Conservation (phyloP, 805 yeast species). For the Ogataea henricii region DNA sequence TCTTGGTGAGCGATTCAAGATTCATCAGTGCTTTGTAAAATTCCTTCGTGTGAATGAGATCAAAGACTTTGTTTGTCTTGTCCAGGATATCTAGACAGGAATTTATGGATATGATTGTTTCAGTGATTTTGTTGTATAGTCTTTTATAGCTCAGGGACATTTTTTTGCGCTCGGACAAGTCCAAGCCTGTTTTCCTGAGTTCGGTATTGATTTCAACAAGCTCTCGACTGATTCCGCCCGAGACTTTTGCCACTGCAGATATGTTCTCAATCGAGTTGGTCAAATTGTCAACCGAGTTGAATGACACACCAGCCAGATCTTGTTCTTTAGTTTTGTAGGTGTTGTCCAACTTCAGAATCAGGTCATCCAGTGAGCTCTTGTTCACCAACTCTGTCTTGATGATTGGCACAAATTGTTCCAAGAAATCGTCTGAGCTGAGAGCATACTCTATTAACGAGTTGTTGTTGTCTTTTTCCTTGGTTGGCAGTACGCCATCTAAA, state of each 20-base stretch:
- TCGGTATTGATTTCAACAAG: conserved; percentile 57
- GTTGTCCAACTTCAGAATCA: conserved; percentile 56
- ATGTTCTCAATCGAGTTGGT: conserved; percentile 63
- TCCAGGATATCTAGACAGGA: conserved; percentile 81
- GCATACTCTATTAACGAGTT: conserved; percentile 38
- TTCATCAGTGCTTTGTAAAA: conserved; percentile 86
- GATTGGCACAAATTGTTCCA: conserved; percentile 79
- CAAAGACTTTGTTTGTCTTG: conserved; percentile 82
- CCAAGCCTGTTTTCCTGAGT: conserved; percentile 64
- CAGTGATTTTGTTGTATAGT: conserved; percentile 65
- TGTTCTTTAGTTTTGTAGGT: conserved; percentile 61
- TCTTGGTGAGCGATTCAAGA: conserved; percentile 69
- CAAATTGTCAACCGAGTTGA: conserved; percentile 57
- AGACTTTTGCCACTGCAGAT: conserved; percentile 56
- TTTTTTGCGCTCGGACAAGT: conserved; percentile 63
- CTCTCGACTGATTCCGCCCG: conserved; percentile 57
- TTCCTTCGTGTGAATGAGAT: conserved; percentile 69
- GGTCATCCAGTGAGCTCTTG: conserved; percentile 53
- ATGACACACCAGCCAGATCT: conserved; percentile 63
- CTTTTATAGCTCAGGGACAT: conserved; percentile 60
- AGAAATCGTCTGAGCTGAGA: conserved; percentile 62
- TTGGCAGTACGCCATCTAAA: conserved; percentile 4
- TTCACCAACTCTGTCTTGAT: conserved; percentile 61
- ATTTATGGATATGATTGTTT: conserved; percentile 67
- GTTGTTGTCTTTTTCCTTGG: conserved; percentile 11